Base-by-base conservation (phyloP, 805 yeast species). In the Starmerella stellata region DNA sequence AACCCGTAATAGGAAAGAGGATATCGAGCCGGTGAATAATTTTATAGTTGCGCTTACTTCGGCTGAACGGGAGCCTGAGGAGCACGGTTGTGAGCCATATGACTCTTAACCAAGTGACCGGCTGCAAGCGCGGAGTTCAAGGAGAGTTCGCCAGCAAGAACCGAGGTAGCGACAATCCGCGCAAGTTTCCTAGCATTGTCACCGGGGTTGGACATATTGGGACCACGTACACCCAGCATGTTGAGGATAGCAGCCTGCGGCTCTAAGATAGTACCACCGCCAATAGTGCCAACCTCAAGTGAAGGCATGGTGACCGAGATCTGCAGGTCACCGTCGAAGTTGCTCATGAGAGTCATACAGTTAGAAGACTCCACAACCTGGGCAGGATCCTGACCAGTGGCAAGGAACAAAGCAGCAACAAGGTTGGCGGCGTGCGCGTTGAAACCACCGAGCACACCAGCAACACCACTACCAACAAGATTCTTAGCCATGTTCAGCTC, bases 351-450 rank as follows among this genome's bases (percentile, higher is more conserved):
- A 1, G 99, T 90, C 43, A 90, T 87, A 75, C 99, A 90, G 62
- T 85, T 87, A 24, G 95, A 82, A 44, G 92, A 76, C 64, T 87
- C 99, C 38, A 90, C 95, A 55, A 90, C 90, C 64, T 90, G 98
- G 1, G 98, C 98, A n/a, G 99, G 98, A 61, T 90, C 99, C 65
- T 90, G 99, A 41, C 99, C 99, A 42, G 93, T 72, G 4, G 99
- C 99, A 47, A 90, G 63, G 58, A 63, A 90, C 20, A 90, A 76
- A 9, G 98, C 96, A 27, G 98, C 92, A 27, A 90, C 87, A 49
- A 90, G 62, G 58, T 90, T 90, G 35, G 98, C 92, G 38, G 98
- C 96, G 52, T 90, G 99, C 0, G 98, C 98, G 56, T 90, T 90
- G 63, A 80, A 85, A 1, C 99, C 99, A 56, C 99, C 99, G 49